Conservation (phyloP, 352 stramenopile genomes). For the Blastocystis sp. region DNA sequence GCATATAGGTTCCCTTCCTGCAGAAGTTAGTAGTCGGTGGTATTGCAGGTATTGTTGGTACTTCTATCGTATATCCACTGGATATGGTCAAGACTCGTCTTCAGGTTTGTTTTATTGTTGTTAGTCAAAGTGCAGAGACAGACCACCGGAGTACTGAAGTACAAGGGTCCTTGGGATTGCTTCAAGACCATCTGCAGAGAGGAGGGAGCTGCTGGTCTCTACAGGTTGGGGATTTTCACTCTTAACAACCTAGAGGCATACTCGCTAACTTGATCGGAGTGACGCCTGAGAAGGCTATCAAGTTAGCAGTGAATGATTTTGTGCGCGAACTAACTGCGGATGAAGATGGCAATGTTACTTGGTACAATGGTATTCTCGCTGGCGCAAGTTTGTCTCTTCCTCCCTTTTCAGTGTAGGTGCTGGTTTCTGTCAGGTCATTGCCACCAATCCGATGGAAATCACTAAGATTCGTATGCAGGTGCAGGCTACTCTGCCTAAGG, state of each 20-base stretch:
- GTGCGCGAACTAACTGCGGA: conserved; percentile 73
- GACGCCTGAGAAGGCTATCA: conserved; percentile 80
- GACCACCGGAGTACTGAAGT: conserved; percentile 65
- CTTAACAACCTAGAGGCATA: conserved; percentile 66
- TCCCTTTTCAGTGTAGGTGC: conserved; percentile 64
- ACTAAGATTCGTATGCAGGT: conserved; percentile 83
- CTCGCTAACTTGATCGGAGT: conserved; percentile 75
- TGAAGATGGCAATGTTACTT: conserved; percentile 69
- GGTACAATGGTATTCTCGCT: conserved; percentile 70
- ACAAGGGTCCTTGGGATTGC: conserved; percentile 70
- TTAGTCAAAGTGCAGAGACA: background rate
- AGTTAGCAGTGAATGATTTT: conserved; percentile 82
- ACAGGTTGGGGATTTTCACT: conserved; percentile 63
- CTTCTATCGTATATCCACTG: conserved; percentile 78
- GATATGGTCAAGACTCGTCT: conserved; percentile 85
- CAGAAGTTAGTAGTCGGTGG: conserved; percentile 76
- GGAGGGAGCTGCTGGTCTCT: conserved; percentile 71
- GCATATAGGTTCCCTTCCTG: conserved; percentile 70
- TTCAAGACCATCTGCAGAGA: conserved; percentile 71
- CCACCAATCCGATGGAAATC: conserved; percentile 82
- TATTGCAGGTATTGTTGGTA: conserved; percentile 76
- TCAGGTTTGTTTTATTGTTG: conserved; percentile 67
- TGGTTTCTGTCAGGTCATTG: conserved; percentile 73
- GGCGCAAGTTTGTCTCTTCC: conserved; percentile 65
- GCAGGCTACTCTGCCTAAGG: conserved; percentile 70